phyloP scores from a whole-genome alignment of 164 flowering plant species.

The grape (Vitis vinifera) region DNA sequence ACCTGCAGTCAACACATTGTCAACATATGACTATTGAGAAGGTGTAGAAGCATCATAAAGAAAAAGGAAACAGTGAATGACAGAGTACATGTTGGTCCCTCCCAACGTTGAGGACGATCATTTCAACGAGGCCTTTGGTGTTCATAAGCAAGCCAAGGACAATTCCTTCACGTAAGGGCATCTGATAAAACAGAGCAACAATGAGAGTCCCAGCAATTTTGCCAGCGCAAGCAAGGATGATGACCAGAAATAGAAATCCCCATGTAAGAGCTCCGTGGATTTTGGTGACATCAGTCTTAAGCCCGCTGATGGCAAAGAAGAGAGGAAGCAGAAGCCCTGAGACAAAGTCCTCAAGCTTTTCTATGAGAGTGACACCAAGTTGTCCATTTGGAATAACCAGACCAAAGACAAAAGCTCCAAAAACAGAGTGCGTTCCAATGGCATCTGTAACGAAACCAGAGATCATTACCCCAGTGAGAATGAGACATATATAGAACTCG shows the following conservation, averaged over 20 bases:
- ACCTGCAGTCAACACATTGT: slow-evolving; percentile 19
- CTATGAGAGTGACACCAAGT: slow-evolving; percentile 29
- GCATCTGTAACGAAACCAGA: slow-evolving; percentile 31
- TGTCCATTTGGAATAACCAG: slow-evolving; percentile 33
- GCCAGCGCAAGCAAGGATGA: slow-evolving; percentile 20
- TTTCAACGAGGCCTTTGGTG: slow-evolving; percentile 39
- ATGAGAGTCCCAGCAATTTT: slow-evolving; percentile 30
- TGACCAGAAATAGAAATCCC: slow-evolving; percentile 11
- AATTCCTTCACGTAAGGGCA: slow-evolving; percentile 28
- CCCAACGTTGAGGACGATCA: slow-evolving; percentile 37
- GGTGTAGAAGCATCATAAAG: too few relatives aligned
- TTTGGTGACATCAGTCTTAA: slow-evolving; percentile 18
- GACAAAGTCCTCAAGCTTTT: slow-evolving; percentile 44
- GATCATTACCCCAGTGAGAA: slow-evolving; percentile 32
- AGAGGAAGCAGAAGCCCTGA: slow-evolving; percentile 37
- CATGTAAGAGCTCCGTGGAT: slow-evolving; percentile 14
- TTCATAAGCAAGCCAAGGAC: slow-evolving; percentile 39
- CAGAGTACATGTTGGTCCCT: slow-evolving; percentile 29
- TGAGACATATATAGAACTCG: slow-evolving; percentile 24
- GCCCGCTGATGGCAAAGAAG: slow-evolving; percentile 36
- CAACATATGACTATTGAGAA: too few relatives aligned
- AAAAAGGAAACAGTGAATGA: too few relatives aligned
- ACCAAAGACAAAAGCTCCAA: slow-evolving; percentile 38
- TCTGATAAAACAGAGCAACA: slow-evolving; percentile 15
- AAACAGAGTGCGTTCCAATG: slow-evolving; percentile 37